phyloP scores from a whole-genome alignment of 305 asterid species.

The Petunia hybrid region DNA sequence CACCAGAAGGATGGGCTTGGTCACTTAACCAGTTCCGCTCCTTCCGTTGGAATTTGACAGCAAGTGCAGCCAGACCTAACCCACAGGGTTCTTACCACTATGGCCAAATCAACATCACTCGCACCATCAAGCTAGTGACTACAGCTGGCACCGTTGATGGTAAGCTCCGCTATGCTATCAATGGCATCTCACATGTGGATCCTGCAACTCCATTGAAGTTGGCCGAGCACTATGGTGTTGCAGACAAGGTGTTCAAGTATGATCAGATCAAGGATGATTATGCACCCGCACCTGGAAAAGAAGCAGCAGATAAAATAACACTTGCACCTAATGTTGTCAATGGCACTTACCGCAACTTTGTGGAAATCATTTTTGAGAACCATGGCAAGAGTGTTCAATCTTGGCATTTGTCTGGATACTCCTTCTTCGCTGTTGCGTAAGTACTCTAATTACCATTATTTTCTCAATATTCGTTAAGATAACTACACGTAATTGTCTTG shows the following conservation, averaged over 20 bases:
- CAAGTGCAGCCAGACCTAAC: slow-evolving; percentile 85
- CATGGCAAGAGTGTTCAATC: slow-evolving; percentile 68
- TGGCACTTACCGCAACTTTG: slow-evolving; percentile 56
- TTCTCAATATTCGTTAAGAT: too few relatives aligned
- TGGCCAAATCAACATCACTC: slow-evolving; percentile 68
- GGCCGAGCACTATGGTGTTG: slow-evolving; percentile 60
- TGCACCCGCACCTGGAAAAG: slow-evolving; percentile 32
- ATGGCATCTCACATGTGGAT: slow-evolving; percentile 63
- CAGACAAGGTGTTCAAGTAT: slow-evolving; percentile 62
- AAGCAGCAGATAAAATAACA: slow-evolving; percentile 40
- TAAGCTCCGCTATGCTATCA: slow-evolving; percentile 62
- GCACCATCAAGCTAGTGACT: slow-evolving; percentile 64
- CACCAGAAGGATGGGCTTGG: slow-evolving; percentile 71
- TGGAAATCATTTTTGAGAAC: slow-evolving; percentile 74
- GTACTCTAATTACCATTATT: not conserved
- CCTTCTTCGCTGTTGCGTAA: slow-evolving; percentile 79
- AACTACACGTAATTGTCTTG: too few relatives aligned
- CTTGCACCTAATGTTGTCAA: slow-evolving; percentile 63
- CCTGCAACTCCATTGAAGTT: slow-evolving; percentile 66
- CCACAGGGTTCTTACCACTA: slow-evolving; percentile 88
- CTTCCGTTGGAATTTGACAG: slow-evolving; percentile 72
- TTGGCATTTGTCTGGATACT: slow-evolving; percentile 74
- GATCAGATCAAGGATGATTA: slow-evolving; percentile 52
- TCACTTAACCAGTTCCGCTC: slow-evolving; percentile 71
- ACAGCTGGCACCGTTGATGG: slow-evolving; percentile 50